Conservation (phyloP, 306 rosid species). For the Datisca glomerata region DNA sequence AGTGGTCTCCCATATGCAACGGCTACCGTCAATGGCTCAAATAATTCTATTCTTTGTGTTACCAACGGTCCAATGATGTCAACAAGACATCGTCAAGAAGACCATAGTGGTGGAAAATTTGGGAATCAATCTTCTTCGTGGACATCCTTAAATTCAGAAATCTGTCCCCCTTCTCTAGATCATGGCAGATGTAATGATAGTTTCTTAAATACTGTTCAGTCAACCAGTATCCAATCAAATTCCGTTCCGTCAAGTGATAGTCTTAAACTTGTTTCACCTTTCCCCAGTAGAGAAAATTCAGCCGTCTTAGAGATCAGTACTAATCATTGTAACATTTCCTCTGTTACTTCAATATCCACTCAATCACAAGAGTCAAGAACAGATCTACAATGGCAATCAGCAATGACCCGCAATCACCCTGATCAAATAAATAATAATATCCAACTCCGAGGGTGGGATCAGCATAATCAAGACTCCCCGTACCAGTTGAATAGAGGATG, state of each 20-base stretch:
- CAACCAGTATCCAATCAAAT: constrained; percentile 42
- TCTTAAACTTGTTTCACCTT: constrained; percentile 27
- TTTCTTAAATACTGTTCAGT: constrained; percentile 51
- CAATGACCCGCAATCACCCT: constrained; percentile 17
- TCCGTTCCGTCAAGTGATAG: constrained; percentile 30
- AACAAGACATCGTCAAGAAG: constrained; percentile 28
- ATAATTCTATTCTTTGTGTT: constrained; percentile 21
- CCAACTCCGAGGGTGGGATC: constrained; percentile 53
- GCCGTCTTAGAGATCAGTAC: constrained; percentile 32
- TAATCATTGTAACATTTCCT: constrained; percentile 27
- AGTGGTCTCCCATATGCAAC: constrained; percentile 36
- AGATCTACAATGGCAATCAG: constrained; percentile 30
- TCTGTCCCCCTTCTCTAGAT: constrained; percentile 32
- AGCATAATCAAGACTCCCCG: constrained; percentile 33
- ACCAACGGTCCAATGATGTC: constrained; percentile 26
- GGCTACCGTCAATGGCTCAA: constrained; percentile 17
- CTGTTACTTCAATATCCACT: constrained; percentile 28
- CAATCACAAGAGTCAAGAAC: constrained; percentile 31
- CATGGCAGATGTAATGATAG: constrained; percentile 34
- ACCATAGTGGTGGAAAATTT: constrained; percentile 30
- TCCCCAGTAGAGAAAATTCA: constrained; percentile 24
- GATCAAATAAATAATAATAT: constrained; percentile 26
- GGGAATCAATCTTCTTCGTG: constrained; percentile 34
- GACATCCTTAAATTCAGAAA: constrained; percentile 39
- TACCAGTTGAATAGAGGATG: constrained; percentile 30